Evolutionary conservation across 2,329 filamentous ascomycete species (phyloP).

Genomic region (Ascochyta koolunga): DNA sequence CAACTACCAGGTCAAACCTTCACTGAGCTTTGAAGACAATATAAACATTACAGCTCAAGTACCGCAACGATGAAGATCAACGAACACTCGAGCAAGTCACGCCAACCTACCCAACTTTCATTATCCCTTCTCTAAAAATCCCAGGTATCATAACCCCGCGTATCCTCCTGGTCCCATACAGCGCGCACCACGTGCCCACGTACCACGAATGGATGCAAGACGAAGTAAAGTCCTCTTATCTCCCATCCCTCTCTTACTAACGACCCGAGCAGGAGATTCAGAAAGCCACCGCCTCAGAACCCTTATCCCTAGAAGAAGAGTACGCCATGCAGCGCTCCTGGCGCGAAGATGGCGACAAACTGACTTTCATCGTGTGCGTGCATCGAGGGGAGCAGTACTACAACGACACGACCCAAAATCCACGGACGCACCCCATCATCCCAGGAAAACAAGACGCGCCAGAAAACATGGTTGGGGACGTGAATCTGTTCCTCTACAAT

Average conservation of each 20-base stretch:
- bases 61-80: constrained; percentile 49
- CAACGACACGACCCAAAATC: background rate
- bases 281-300: constrained; percentile 85
- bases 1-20: too few relatives aligned
- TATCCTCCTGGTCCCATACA: constrained; percentile 83
- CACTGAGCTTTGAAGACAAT: background rate
- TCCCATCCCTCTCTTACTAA: too few relatives aligned
- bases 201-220: constrained; percentile 96
- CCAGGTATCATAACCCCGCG: constrained; percentile 70
- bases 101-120: background rate
- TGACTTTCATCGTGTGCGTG: constrained; percentile 85
- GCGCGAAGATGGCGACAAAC: constrained; percentile 80
- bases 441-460: constrained; percentile 58
- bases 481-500: constrained; percentile 72
- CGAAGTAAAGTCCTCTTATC: constrained; percentile 52
- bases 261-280: constrained; percentile 63
- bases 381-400: background rate
- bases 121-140: background rate
- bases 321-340: constrained; percentile 90
- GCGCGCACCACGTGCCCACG: constrained; percentile 75
- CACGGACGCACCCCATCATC: constrained; percentile 1
- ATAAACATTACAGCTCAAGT: background rate
- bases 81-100: constrained; percentile 45
- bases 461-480: constrained; percentile 55
- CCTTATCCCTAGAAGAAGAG: constrained; percentile 78